Evolutionary conservation across 164 flowering plant genomes (phyloP).

Genomic region (Tetrastigma voinierianum): DNA sequence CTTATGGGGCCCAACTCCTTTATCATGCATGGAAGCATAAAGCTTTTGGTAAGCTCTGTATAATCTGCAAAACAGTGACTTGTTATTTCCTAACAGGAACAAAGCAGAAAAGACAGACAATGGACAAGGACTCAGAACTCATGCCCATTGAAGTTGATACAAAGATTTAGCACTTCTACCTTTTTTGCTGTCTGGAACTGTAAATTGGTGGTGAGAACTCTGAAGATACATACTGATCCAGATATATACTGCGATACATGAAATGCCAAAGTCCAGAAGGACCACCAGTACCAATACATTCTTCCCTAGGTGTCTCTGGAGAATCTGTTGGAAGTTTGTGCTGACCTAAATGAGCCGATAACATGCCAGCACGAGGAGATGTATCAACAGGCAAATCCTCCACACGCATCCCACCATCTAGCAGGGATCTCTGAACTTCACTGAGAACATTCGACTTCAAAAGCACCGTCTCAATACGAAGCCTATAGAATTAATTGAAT

Average conservation of each 20-base stretch:
- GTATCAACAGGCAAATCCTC: constrained; percentile 83
- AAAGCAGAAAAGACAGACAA: neutral
- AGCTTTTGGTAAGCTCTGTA: constrained; percentile 93
- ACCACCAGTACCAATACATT: constrained; percentile 65
- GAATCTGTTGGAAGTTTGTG: constrained; percentile 44
- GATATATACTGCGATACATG: constrained; percentile 84
- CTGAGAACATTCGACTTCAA: constrained; percentile 89
- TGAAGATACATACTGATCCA: constrained; percentile 95
- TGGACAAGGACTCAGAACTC: neutral
- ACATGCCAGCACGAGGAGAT: constrained; percentile 47
- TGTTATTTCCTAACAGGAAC: neutral
- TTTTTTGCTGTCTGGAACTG: constrained; percentile 71
- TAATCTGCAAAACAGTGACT: constrained; percentile 50
- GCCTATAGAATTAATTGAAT: constrained; percentile 45
- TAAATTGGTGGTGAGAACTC: constrained; percentile 85
- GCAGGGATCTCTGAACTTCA: constrained; percentile 85
- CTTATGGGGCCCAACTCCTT: constrained; percentile 76
- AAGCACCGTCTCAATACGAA: constrained; percentile 79
- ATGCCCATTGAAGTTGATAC: neutral
- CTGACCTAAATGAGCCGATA: constrained; percentile 64
- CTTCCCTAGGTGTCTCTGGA: constrained; percentile 37
- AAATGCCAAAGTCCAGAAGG: constrained; percentile 99
- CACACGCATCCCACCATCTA: constrained; percentile 91
- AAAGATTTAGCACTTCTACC: constrained; percentile 35
- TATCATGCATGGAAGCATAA: constrained; percentile 89